phyloP scores from a whole-genome alignment of 2,329 filamentous ascomycete genomes.

The Penicillium sp. region DNA sequence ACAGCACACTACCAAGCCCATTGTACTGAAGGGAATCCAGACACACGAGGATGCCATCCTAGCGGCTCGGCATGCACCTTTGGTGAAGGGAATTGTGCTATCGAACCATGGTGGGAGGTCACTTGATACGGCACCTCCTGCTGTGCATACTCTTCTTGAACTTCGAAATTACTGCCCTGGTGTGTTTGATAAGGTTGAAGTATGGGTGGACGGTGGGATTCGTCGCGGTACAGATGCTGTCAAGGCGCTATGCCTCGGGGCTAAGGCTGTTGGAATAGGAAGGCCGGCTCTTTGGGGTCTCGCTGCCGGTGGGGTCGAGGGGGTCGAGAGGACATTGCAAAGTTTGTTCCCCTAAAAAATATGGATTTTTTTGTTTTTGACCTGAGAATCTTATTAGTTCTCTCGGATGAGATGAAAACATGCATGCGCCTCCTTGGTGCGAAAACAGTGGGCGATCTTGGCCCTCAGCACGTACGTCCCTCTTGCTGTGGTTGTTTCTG shows the following conservation, averaged over 20 bases:
- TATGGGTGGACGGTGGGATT: not conserved
- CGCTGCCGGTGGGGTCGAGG: constrained; percentile 59
- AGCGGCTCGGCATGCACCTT: constrained; percentile 67
- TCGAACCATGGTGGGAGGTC: not conserved
- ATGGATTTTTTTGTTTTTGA: not conserved
- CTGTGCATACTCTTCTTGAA: constrained; percentile 69
- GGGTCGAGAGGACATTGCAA: constrained; percentile 63
- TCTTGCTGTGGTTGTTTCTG: not conserved
- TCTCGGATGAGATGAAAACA: constrained; percentile 10
- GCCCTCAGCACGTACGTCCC: constrained; percentile 2
- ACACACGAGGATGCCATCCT: constrained; percentile 90
- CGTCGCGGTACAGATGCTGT: not conserved
- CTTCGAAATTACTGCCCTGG: constrained; percentile 72
- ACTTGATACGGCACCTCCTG: constrained; percentile 75
- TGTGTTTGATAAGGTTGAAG: constrained; percentile 47
- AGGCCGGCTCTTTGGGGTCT: not conserved
- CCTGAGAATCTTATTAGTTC: not conserved
- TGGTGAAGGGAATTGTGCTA: constrained; percentile 66
- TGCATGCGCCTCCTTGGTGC: constrained; percentile 11
- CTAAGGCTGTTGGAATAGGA: not conserved
- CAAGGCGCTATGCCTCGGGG: not conserved
- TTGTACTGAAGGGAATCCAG: constrained; percentile 92
- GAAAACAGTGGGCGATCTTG: constrained; percentile 4
- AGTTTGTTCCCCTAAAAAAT: constrained; percentile 20
- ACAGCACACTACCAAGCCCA: constrained; percentile 76